A percentile compares a stretch with the other conserved stretches of the same genome.
These are phyloP conservation scores for Periglandula ipomoeae DNA, from an alignment of 2,329 filamentous ascomycete species.

Conservation along the genomic window DNA sequence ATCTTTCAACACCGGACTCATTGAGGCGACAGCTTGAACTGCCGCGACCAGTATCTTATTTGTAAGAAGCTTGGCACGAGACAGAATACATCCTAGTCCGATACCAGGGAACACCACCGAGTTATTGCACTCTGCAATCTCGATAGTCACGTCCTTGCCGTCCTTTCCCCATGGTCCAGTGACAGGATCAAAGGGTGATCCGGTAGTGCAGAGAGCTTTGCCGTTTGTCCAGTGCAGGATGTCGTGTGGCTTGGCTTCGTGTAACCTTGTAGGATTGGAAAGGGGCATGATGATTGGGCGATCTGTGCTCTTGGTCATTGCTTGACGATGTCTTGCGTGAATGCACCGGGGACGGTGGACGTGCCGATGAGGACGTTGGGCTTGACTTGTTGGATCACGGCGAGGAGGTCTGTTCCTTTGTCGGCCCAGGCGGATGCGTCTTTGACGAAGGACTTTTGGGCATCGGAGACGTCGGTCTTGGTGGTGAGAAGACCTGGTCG, in stretches of 20 bases:
- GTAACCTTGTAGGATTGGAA: constrained; percentile 75
- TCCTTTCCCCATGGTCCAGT: constrained; percentile 44
- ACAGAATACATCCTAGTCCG: constrained; percentile 68
- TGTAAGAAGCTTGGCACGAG: constrained; percentile 55
- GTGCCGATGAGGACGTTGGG: constrained; percentile 80
- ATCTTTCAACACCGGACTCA: constrained; percentile 60
- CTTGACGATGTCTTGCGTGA: constrained; percentile 64
- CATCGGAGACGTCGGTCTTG: constrained; percentile 51
- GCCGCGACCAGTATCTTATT: constrained; percentile 78
- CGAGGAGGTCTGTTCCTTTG: constrained; percentile 49
- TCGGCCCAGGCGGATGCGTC: constrained; percentile 54
- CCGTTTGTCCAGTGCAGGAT: constrained; percentile 72
- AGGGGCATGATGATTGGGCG: constrained; percentile 74
- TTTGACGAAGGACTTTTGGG: constrained; percentile 60
- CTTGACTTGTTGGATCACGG: constrained; percentile 59
- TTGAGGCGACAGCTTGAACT: constrained; percentile 59
- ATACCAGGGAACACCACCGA: constrained; percentile 79
- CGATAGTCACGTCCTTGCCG: constrained; percentile 34
- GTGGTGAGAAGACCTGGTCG: constrained; percentile 68
- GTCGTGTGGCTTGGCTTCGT: constrained; percentile 72
- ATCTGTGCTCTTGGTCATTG: constrained; percentile 65
- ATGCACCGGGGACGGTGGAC: constrained; percentile 66
- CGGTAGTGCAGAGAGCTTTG: constrained; percentile 70
- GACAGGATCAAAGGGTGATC: constrained; percentile 72
- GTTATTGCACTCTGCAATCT: constrained; percentile 78